Conservation (phyloP, 495 filamentous ascomycete genomes). For the Penicillium angulare region DNA sequence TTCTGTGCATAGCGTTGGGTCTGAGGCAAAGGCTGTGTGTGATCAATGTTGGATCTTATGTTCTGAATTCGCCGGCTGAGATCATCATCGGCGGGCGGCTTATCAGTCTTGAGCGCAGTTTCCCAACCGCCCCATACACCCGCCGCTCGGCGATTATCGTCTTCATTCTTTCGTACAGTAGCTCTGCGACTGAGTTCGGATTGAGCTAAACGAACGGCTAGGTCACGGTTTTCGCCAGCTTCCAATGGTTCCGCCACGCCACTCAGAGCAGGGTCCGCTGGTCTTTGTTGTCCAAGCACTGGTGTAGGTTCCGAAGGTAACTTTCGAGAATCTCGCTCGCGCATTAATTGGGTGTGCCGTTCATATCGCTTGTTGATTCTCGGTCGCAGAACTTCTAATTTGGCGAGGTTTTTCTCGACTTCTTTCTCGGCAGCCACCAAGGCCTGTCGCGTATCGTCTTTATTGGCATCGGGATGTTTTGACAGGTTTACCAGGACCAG, state of each 20-base stretch:
- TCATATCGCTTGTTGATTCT: slow-evolving; percentile 65
- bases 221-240: slow-evolving; percentile 66
- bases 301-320: slow-evolving; percentile 16
- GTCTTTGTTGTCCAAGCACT: slow-evolving; percentile 8
- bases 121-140: slow-evolving; percentile 66
- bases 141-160: slow-evolving; percentile 52
- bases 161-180: slow-evolving; percentile 52
- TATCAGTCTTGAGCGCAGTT: slow-evolving; percentile 32
- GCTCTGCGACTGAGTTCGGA: slow-evolving; percentile 71
- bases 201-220: slow-evolving; percentile 75
- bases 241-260: slow-evolving; percentile 55
- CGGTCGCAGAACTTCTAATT: slow-evolving; percentile 65
- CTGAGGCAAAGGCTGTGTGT: slow-evolving; percentile 10
- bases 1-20: slow-evolving; percentile 8
- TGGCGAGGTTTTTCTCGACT: slow-evolving; percentile 52
- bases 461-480: slow-evolving; percentile 54
- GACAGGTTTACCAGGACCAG: slow-evolving; percentile 63
- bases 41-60: slow-evolving; percentile 37
- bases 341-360: slow-evolving; percentile 54
- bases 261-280: slow-evolving; percentile 40
- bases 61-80: slow-evolving; percentile 50
- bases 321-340: slow-evolving; percentile 42
- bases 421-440: slow-evolving; percentile 51
- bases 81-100: slow-evolving; percentile 28
- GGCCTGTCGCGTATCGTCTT: slow-evolving; percentile 41